These are phyloP conservation scores for Melastoma malabathricum DNA, from an alignment of 345 rosid species.

Conservation along the genomic window DNA sequence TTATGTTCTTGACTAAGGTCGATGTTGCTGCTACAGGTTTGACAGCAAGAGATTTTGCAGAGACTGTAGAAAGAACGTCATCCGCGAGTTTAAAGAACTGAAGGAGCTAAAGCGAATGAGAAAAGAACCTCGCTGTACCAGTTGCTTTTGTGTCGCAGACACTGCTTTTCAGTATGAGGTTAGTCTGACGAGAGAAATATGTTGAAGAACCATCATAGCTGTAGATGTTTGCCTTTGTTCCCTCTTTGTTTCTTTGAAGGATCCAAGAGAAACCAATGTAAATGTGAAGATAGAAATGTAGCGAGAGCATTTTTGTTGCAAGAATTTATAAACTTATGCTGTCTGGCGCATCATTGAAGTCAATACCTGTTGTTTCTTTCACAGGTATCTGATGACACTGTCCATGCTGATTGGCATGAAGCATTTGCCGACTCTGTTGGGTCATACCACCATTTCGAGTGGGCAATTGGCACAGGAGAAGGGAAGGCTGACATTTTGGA, in stretches of 20 bases:
- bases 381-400: conserved; percentile 65
- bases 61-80: conserved; percentile 89
- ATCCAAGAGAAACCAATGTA: too few relatives aligned
- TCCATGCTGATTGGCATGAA: conserved; percentile 81
- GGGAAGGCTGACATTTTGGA: conserved; percentile 79
- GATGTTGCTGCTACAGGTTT: conserved; percentile 34
- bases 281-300: neutral
- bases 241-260: too few relatives aligned
- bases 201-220: too few relatives aligned
- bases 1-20: too few relatives aligned
- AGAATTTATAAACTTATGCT: conserved; percentile 1
- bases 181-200: neutral
- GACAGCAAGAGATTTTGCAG: conserved; percentile 96
- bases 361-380: conserved; percentile 12
- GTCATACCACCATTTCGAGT: conserved; percentile 75
- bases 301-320: neutral
- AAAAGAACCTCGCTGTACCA: conserved; percentile 76
- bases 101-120: conserved; percentile 89
- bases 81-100: conserved; percentile 86
- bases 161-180: conserved; percentile 83
- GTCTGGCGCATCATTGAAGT: too few relatives aligned
- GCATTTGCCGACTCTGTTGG: conserved; percentile 59
- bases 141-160: conserved; percentile 88
- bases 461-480: conserved; percentile 91
- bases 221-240: too few relatives aligned